Evolutionary conservation across 2,329 filamentous ascomycete genomes (phyloP), one percentile per base, ranked within the genome.

Genomic region (Chrysoporthe deuterocubensis): DNA sequence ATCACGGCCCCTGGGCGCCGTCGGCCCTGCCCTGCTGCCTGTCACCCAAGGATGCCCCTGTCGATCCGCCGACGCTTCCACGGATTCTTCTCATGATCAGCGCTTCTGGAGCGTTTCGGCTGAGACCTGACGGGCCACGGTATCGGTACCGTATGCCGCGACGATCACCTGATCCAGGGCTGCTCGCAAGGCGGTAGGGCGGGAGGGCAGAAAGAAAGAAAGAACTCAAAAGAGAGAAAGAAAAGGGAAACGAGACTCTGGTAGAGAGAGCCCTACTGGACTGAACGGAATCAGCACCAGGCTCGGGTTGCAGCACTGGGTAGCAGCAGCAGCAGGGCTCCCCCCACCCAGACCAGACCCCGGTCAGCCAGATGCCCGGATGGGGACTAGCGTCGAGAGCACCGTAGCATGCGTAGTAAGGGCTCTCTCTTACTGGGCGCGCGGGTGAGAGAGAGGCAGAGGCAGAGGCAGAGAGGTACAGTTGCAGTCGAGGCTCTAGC

Each of bases 101-200:
- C 59, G 26, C 32, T 48, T 60, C 66, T 65, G 57, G 61, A 44
- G 62, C 54, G 67, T 66, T 66, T 66, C 67, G 56, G 56, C 64
- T 56, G 67, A 56, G 42, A 44, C 43, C 37, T 50, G 32, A 50
- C 32, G 54, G 34, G 14, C 32, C 8, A 16, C 4, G 13, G 13
- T n/a, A 46, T 46, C 18, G 4, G 11, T 8, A 14, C 18, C 44
- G 44, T 14, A 13, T 14, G 44, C 44, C 44, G 44, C 14, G 44
- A 46, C 44, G 13, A 5, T 13, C 44, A 13, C 11, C 44, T 46
- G 26, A 26, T 26, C 26, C 26, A 26, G 26, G 26, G 26, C 26
- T 26, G 26, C 26, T 26, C 26, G 26, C 26, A 2, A 26, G 26
- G 26, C 26, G 26, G 26, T 26, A 32, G 7, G 11, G n/a, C n/a